Base-by-base conservation (phyloP, 2,329 filamentous ascomycete genomes). In the Lojkania enalia region DNA sequence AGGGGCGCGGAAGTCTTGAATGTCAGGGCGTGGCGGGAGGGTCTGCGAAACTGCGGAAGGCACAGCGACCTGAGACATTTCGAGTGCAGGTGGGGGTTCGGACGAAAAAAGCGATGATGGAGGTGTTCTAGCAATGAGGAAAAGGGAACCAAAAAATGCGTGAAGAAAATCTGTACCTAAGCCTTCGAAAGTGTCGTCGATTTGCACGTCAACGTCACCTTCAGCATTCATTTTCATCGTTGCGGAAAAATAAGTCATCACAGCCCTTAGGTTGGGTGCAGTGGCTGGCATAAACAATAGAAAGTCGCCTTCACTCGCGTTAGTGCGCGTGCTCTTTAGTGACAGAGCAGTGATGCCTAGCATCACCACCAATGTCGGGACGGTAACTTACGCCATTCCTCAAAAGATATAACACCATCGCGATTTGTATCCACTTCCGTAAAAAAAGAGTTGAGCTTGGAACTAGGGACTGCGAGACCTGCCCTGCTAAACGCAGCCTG, bases 141-240 rank as follows among this genome's bases (percentile, higher is more conserved):
- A 75, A 63, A 92, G 79, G 67, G 85, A 85, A 74, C 87, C 87
- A 78, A 91, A 88, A 62, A 90, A 77, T 74, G 81, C 78, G 71
- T 82, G 79, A 81, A 90, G 80, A 74, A 82, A 84, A 72, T 74
- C 76, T 65, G 73, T 64, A 96, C 92, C 92, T 91, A 95, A 78
- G 75, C 91, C 88, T 79, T 95, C 83, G 65, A 96, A 87, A 69
- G 96, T 90, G 75, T 95, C 91, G 76, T 86, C 89, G 62, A 97
- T 85, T 62, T 88, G 80, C 58, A 94, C 94, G 75, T 97, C 94
- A 58, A 94, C 94, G 75, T 97, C 94, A 70, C 94, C 94, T 78
- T 99, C 94, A 49, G 90, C 79, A 63, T 89, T 96, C 67, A 99
- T 79, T 71, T 88, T 90, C 66, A 95, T 85, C 57, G 92, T 88